phyloP scores from a whole-genome alignment of 495 filamentous ascomycete species.

The Penicillium manginii region DNA sequence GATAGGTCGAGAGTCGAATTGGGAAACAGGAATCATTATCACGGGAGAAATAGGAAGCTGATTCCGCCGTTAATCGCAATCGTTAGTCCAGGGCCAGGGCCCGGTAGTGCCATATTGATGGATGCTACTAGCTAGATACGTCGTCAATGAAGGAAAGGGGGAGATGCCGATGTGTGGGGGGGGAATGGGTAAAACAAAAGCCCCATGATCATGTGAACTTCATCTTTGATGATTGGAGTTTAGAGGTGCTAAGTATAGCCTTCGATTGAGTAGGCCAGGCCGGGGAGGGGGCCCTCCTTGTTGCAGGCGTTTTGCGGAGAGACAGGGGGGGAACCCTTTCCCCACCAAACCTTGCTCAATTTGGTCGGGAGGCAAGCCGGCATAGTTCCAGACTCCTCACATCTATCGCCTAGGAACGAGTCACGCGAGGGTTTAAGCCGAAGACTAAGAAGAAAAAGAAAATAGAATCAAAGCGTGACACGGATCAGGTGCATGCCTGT shows the following conservation, averaged over 20 bases:
- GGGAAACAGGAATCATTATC: conserved; percentile 18
- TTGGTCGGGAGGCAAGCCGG: conserved; percentile 10
- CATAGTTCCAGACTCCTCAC: conserved; percentile 19
- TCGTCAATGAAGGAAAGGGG: conserved; percentile 10
- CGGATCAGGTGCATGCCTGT: conserved; percentile 23
- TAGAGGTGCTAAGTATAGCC: conserved; percentile 1
- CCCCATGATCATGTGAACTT: neutral
- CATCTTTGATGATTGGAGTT: neutral
- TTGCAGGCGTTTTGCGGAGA: conserved; percentile 18
- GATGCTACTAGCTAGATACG: conserved; percentile 27
- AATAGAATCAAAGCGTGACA: conserved; percentile 12
- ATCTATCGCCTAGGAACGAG: conserved; percentile 3
- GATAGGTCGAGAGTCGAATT: conserved; percentile 21
- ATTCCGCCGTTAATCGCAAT: conserved; percentile 20
- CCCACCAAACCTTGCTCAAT: conserved; percentile 27
- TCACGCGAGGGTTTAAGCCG: conserved; percentile 23
- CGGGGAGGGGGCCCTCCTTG: neutral
- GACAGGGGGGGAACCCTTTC: conserved; percentile 19
- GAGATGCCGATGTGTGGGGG: conserved; percentile 4
- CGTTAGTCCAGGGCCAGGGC: neutral
- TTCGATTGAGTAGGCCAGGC: neutral
- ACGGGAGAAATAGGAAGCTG: conserved; percentile 34
- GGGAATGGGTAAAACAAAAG: neutral
- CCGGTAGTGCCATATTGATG: conserved; percentile 14
- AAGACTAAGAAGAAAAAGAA: conserved; percentile 12